phyloP scores from a whole-genome alignment of 257 asterid genomes.

The Primulina tabacum region DNA sequence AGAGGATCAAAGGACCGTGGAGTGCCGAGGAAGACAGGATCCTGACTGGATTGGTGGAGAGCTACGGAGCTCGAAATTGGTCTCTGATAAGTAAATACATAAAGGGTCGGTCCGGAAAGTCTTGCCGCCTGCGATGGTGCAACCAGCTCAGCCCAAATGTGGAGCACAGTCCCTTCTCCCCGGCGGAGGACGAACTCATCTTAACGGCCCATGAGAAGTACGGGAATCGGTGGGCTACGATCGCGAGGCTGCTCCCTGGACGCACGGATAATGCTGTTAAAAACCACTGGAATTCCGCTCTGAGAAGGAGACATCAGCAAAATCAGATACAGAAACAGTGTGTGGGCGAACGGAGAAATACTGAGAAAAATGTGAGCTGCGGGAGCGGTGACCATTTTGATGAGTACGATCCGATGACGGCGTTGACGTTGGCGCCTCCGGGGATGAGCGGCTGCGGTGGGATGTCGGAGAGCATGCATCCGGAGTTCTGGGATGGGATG shows the following conservation, averaged over 20 bases:
- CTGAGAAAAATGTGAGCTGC: conserved; percentile 19
- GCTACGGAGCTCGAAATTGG: conserved; percentile 74
- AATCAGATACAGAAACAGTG: conserved; percentile 1
- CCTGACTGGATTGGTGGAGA: conserved; percentile 62
- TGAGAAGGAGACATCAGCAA: conserved; percentile 44
- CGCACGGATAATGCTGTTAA: conserved; percentile 84
- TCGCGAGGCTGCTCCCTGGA: conserved; percentile 75
- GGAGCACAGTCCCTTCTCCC: conserved; percentile 78
- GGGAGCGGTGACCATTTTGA: conserved; percentile 20
- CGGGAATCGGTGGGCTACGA: conserved; percentile 86
- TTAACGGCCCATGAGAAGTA: conserved; percentile 57
- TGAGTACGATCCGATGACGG: conserved; percentile 65
- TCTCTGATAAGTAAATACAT: conserved; percentile 70
- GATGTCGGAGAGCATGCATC: conserved; percentile 38
- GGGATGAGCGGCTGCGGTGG: conserved; percentile 34
- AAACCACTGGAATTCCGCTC: conserved; percentile 78
- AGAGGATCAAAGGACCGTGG: conserved; percentile 79
- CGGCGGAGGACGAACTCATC: conserved; percentile 63
- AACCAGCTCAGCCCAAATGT: conserved; percentile 80
- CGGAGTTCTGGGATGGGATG: conserved; percentile 74
- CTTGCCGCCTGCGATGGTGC: conserved; percentile 84
- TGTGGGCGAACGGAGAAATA: background rate
- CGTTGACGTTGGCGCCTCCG: conserved; percentile 71
- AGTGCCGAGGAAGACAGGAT: conserved; percentile 85
- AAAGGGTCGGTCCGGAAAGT: conserved; percentile 75